These are phyloP conservation scores for Ensete ventricosum DNA, from an alignment of 176 grass and related monocot species.

Conservation along the genomic window DNA sequence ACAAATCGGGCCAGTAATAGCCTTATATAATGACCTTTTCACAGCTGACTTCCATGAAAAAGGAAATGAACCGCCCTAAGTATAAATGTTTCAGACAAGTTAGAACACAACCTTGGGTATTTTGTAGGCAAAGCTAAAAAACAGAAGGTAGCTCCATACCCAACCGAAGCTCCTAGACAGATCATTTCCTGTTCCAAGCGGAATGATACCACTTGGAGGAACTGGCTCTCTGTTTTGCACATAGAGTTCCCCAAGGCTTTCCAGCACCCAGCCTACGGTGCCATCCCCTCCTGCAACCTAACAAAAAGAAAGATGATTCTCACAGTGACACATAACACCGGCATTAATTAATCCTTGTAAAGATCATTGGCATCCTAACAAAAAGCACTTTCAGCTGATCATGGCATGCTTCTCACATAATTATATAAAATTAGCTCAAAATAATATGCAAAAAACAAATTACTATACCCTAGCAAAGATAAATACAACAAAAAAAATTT, in stretches of 20 bases:
- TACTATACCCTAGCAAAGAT: background rate
- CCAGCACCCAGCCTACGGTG: slow-evolving; percentile 16
- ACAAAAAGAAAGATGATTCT: background rate
- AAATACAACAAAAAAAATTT: background rate
- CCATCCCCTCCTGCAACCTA: slow-evolving; percentile 22
- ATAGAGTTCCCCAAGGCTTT: slow-evolving; percentile 2
- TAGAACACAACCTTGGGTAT: background rate
- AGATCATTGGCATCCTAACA: background rate
- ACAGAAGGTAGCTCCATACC: background rate
- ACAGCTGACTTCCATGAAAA: slow-evolving; percentile 11
- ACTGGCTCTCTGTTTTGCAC: slow-evolving; percentile 5
- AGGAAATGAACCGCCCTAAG: slow-evolving; percentile 19
- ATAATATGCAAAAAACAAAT: background rate
- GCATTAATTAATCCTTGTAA: background rate
- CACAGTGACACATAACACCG: background rate
- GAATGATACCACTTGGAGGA: slow-evolving; percentile 17
- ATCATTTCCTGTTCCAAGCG: slow-evolving; percentile 20
- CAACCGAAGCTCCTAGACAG: slow-evolving; percentile 18
- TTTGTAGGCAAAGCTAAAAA: background rate
- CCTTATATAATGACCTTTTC: slow-evolving; percentile 11
- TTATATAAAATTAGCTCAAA: background rate
- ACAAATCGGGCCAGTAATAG: slow-evolving; percentile 12
- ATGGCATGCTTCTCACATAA: too few species aligned
- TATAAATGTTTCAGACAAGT: background rate
- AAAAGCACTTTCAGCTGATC: background rate